phyloP scores from a whole-genome alignment of 225 moss, liverwort and hornwort genomes.

The Bryum argenteum region DNA sequence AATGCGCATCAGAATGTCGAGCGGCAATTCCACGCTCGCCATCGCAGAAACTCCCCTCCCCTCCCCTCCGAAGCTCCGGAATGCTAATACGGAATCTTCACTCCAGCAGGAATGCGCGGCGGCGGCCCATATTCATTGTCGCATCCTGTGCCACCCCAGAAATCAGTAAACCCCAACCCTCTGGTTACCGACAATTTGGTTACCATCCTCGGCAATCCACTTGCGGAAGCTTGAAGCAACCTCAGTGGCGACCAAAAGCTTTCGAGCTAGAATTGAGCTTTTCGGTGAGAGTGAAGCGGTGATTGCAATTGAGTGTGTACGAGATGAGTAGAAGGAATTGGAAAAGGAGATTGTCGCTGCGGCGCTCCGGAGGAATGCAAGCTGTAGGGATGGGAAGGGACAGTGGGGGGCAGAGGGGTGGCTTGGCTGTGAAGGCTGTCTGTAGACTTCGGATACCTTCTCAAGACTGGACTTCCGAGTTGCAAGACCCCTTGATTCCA shows the following conservation, averaged over 20 bases:
- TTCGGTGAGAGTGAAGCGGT: too few species aligned
- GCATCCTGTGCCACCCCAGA: conserved; percentile 16
- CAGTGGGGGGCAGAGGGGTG: neutral
- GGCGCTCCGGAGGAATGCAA: conserved; percentile 8
- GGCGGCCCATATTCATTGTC: neutral
- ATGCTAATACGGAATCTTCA: neutral
- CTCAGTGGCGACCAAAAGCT: neutral
- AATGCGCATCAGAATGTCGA: conserved; percentile 34
- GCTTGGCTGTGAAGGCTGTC: conserved; percentile 19
- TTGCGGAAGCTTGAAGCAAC: neutral
- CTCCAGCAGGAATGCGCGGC: neutral
- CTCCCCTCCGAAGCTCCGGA: neutral
- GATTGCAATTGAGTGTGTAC: neutral
- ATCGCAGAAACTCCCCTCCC: neutral
- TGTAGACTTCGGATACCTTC: neutral
- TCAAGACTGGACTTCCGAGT: neutral
- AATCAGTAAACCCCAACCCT: conserved; percentile 20
- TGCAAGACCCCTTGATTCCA: too few species aligned
- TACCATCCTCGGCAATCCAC: conserved; percentile 17
- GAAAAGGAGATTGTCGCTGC: neutral
- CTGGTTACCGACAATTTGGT: conserved; percentile 19
- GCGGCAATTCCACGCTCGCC: conserved; percentile 26
- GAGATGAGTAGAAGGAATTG: neutral
- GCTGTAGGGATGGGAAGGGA: neutral
- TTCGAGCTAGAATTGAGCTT: neutral